phyloP scores from a whole-genome alignment of 805 yeast species.

The Schwanniomyces sp. region DNA sequence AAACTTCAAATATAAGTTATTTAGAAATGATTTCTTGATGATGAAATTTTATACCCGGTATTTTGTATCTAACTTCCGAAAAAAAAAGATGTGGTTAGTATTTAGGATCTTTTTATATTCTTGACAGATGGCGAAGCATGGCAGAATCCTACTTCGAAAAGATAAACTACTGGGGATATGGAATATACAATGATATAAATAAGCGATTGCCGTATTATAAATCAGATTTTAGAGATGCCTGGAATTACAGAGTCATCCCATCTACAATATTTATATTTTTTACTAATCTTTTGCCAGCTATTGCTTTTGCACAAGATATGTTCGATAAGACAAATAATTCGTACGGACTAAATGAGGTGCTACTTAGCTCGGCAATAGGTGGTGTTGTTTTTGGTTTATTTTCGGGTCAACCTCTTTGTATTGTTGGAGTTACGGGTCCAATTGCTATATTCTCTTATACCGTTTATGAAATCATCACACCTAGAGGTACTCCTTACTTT shows the following conservation, averaged over 20 bases:
- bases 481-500: slow-evolving; percentile 60
- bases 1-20: no score
- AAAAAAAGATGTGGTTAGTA: no score
- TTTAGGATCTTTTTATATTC: no score
- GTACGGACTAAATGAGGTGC: slow-evolving; percentile 89
- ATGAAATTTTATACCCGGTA: no score
- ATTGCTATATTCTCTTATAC: slow-evolving; percentile 90
- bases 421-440: slow-evolving; percentile 98
- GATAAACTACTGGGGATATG: slow-evolving; percentile 38
- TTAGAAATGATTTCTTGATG: no score
- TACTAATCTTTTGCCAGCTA: slow-evolving; percentile 87
- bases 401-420: slow-evolving; percentile 88
- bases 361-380: slow-evolving; percentile 80
- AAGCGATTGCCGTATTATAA: slow-evolving; percentile 62
- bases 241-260: slow-evolving; percentile 85
- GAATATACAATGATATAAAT: slow-evolving; percentile 53
- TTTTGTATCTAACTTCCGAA: no score
- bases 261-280: slow-evolving; percentile 80
- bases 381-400: slow-evolving; percentile 86
- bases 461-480: slow-evolving; percentile 67
- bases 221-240: slow-evolving; percentile 82
- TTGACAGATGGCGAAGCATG: not conserved
- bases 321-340: slow-evolving; percentile 84
- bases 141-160: not conserved
- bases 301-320: slow-evolving; percentile 97